Evolutionary conservation across 768 basidiomycete genomes (phyloP), one percentile per base, ranked within the genome.

Genomic region (Scleroderma bovista): DNA sequence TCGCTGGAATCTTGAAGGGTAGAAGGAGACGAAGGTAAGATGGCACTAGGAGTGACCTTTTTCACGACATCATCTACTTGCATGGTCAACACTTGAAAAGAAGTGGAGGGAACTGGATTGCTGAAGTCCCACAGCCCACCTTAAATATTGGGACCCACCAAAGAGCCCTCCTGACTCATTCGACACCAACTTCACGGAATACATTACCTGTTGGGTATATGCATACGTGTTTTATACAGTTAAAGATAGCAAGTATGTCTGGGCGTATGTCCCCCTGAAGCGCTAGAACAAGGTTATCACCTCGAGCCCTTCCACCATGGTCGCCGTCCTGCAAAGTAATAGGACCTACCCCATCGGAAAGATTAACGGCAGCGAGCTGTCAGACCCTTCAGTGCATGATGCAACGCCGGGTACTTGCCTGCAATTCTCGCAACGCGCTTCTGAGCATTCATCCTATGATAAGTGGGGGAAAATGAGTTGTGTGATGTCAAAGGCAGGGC

Each of bases 141-240:
- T 36, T 36, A 36, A 53, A 80, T 70, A 40, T 42, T 15, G 43
- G 5, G 12, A 13, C n/a, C 32, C 32, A 33, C 8, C 8, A 7
- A 33, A 36, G 34, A n/a, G 34, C 15, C 32, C 32, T 8, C 34
- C 34, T 36, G 34, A 36, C 34, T 36, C 34, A 36, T 36, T 12
- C 34, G n/a, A 36, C 34, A n/a, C 13, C 12, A n/a, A 13, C 34
- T 13, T 13, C 34, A 12, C 6, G n/a, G 34, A 36, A 29, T 29
- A 9, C 26, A 29, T 29, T 36, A n/a, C 34, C 34, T 13, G 34
- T 5, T n/a, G 34, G 34, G 34, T 13, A 36, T 36, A 36, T 36
- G 34, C 12, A 13, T 15, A 15, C n/a, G 34, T 36, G 34, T n/a
- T n/a, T 15, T 5, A 36, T 36, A n/a, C 26, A 36, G 34, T 36